phyloP scores from a whole-genome alignment of 768 basidiomycete genomes.

The Lactarius quietus region DNA sequence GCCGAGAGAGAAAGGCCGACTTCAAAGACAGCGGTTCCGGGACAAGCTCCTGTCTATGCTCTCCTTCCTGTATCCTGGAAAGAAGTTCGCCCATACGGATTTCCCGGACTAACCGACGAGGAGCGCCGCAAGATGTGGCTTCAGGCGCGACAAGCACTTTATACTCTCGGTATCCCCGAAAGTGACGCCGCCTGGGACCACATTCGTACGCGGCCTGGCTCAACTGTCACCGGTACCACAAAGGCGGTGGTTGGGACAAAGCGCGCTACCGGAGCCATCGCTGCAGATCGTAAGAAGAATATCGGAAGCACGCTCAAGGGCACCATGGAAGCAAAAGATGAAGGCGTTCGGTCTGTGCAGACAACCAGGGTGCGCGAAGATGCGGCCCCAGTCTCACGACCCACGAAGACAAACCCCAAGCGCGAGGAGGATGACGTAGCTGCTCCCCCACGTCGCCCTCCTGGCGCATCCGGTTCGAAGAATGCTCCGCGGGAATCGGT shows the following conservation, averaged over 20 bases:
- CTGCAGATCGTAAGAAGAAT: constrained; percentile 20
- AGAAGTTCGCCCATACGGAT: constrained; percentile 68
- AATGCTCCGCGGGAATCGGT: constrained; percentile 12
- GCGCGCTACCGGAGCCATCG: constrained; percentile 3
- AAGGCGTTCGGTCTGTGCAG: constrained; percentile 8
- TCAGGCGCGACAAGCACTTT: constrained; percentile 48
- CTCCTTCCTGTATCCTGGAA: constrained; percentile 59
- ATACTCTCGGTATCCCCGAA: constrained; percentile 51
- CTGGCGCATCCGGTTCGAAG: constrained; percentile 28
- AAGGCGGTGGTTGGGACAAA: constrained; percentile 9
- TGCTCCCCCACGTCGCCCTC: constrained; percentile 19
- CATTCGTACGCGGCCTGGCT: constrained; percentile 32
- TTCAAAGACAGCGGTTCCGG: constrained; percentile 6
- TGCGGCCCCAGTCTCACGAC: neutral
- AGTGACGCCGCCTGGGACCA: constrained; percentile 62
- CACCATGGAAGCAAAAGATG: constrained; percentile 16
- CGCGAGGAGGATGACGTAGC: constrained; percentile 28
- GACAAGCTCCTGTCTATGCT: constrained; percentile 37
- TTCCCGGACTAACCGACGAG: constrained; percentile 45
- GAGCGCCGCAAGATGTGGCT: constrained; percentile 51
- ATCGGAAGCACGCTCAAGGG: constrained; percentile 7
- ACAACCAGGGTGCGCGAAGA: constrained; percentile 13
- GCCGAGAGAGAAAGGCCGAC: constrained; percentile 19
- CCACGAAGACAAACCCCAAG: constrained; percentile 10
- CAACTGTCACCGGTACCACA: neutral